These are phyloP conservation scores for Trypanosoma avium DNA, from an alignment of 208 protist species.

Conservation along the genomic window DNA sequence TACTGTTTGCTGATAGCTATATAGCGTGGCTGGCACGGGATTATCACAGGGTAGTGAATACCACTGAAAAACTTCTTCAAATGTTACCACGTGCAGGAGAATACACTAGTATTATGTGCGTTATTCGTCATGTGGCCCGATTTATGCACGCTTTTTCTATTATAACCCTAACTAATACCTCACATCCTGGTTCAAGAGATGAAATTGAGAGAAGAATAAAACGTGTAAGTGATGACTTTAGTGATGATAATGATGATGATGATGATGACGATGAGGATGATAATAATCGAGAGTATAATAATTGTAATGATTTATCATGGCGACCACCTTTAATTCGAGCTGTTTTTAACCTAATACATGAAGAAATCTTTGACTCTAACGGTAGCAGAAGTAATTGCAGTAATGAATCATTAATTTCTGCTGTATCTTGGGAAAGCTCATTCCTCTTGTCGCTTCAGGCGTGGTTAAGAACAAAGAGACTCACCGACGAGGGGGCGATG, in stretches of 20 bases:
- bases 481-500: conserved; percentile 19
- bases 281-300: too few species aligned
- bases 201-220: not conserved
- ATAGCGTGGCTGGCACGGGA: conserved; percentile 12
- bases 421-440: not conserved
- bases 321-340: not conserved
- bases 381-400: not conserved
- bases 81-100: not conserved
- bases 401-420: not conserved
- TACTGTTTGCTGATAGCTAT: conserved; percentile 16
- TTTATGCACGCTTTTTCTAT: conserved; percentile 16
- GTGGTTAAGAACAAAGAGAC: conserved; percentile 20
- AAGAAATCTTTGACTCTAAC: not conserved
- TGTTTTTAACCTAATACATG: not conserved
- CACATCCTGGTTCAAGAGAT: not conserved
- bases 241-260: not conserved
- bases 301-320: too few species aligned
- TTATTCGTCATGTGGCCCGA: conserved; percentile 12
- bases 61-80: conserved; percentile 5
- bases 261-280: not conserved
- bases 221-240: not conserved
- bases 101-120: conserved; percentile 1
- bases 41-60: conserved; percentile 8
- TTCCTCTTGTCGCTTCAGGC: conserved; percentile 6
- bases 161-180: conserved; percentile 5